Evolutionary conservation across 768 basidiomycete species (phyloP).

Genomic region (Suillus placidus): DNA sequence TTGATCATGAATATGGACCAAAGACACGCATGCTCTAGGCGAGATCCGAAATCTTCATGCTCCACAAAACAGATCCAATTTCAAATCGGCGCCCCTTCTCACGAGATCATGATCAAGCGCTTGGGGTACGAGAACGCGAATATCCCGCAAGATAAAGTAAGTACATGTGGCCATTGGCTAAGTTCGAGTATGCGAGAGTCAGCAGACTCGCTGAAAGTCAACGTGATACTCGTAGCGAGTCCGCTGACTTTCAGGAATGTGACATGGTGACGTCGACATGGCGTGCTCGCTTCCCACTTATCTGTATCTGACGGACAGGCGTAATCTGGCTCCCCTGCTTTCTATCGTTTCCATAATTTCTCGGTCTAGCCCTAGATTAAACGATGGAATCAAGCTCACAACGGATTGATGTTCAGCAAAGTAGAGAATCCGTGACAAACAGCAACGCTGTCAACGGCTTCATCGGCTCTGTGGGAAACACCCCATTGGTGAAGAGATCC

Average conservation of each 20-base stretch:
- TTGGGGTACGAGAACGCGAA: neutral
- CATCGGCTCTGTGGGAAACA: conserved; percentile 87
- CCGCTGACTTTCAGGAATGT: neutral
- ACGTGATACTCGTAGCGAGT: neutral
- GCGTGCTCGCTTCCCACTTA: neutral
- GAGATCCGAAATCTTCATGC: conserved; percentile 3
- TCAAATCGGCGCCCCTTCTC: neutral
- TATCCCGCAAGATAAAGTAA: neutral
- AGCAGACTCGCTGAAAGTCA: neutral
- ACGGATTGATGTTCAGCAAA: conserved; percentile 28
- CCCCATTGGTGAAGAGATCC: conserved; percentile 70
- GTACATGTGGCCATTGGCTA: neutral
- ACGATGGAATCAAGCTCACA: conserved; percentile 32
- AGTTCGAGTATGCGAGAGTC: neutral
- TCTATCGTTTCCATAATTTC: neutral
- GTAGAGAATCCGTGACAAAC: conserved; percentile 42
- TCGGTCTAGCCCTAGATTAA: neutral
- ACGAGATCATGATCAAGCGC: conserved; percentile 3
- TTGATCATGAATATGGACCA: neutral
- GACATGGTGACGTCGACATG: neutral
- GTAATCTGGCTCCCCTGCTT: neutral
- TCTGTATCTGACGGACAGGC: neutral
- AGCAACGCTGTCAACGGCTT: conserved; percentile 69
- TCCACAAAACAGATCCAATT: neutral
- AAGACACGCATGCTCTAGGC: neutral